Evolutionary conservation across 2,329 filamentous ascomycete genomes (phyloP).

Genomic region (Calcarisporium arbuscula): DNA sequence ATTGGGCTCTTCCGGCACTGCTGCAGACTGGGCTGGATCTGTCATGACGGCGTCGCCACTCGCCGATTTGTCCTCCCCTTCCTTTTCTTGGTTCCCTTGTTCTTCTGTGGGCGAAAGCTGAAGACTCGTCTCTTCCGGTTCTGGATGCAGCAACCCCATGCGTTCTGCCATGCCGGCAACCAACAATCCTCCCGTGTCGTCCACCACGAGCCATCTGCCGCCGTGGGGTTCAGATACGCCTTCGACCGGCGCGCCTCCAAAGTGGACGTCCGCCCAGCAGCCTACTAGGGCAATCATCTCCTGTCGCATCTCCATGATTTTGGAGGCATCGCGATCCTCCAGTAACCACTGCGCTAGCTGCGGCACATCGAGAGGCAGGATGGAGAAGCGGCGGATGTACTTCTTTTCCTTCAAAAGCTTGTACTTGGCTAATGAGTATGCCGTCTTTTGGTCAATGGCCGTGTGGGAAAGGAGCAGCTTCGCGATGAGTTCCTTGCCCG

Average conservation of each 20-base stretch:
- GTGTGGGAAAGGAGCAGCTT: slow-evolving; percentile 87
- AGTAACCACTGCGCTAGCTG: slow-evolving; percentile 71
- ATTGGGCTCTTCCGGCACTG: slow-evolving; percentile 5
- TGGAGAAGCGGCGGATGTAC: slow-evolving; percentile 81
- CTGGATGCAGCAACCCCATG: slow-evolving; percentile 69
- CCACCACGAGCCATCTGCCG: slow-evolving; percentile 70
- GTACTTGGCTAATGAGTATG: slow-evolving; percentile 91
- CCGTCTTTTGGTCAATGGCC: slow-evolving; percentile 87
- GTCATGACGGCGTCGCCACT: neutral
- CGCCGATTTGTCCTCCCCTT: neutral
- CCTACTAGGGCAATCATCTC: slow-evolving; percentile 76
- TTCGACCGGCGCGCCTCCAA: slow-evolving; percentile 27
- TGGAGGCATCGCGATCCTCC: slow-evolving; percentile 70
- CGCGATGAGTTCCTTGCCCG: slow-evolving; percentile 85
- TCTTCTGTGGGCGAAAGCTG: slow-evolving; percentile 3
- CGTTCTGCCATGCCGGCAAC: slow-evolving; percentile 81
- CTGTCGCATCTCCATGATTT: slow-evolving; percentile 79
- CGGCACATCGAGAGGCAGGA: slow-evolving; percentile 75
- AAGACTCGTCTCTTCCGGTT: slow-evolving; percentile 19
- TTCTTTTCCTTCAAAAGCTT: slow-evolving; percentile 91
- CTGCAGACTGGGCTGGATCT: slow-evolving; percentile 7
- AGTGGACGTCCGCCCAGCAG: slow-evolving; percentile 88
- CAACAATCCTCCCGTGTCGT: slow-evolving; percentile 79
- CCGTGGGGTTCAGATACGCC: slow-evolving; percentile 21
- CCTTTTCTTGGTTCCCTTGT: slow-evolving; percentile 5